Base-by-base conservation (phyloP, 2,329 filamentous ascomycete genomes). In the Thelonectria olida region DNA sequence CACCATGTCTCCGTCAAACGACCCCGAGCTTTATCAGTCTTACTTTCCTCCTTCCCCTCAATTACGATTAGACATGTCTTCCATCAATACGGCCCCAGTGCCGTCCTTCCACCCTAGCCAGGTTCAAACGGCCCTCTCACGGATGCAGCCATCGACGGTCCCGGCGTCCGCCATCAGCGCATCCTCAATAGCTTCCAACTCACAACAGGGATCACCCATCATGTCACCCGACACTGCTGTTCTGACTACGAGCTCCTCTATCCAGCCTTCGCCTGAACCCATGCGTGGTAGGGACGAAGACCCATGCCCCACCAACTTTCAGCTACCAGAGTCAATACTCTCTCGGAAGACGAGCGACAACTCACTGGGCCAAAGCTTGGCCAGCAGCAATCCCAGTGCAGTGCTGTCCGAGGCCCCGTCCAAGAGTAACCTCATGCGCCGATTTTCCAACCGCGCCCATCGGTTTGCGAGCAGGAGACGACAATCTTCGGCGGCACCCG, bases 401-500 rank as follows among this genome's bases (percentile, higher is more conserved):
- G 78, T 84, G 28, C 28, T 31, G 72, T 78, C 80, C 13, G 82
- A 85, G 56, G 75, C 77, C 38, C 64, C 74, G 71, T 85, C 85
- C 50, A 84, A 82, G 70, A 79, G 76, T 36, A 77, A 74, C 51
- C 78, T 98, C 58, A 96, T 98, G 67, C 89, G 96, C 64, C 88
- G 94, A 64, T 81, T 97, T 20, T 98, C 96, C 28, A 92, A 91
- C 69, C 89, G 90, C 63, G 92, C 93, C 6, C 88, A 88, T 47
- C 90, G 87, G 76, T 89, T 90, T 82, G 75, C 88, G 74, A 79
- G 78, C 38, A 85, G 90, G 62, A 88, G 93, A 64, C 86, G 94
- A 63, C 90, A 91, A 63, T 96, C 92, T 15, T 93, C 92, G 3
- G 90, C 90, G 1, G 86, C 91, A 44, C 87, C 91, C 19, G 88